These are phyloP conservation scores for Verticillium alfalfae DNA, from an alignment of 2,329 filamentous ascomycete genomes.

Conservation along the genomic window DNA sequence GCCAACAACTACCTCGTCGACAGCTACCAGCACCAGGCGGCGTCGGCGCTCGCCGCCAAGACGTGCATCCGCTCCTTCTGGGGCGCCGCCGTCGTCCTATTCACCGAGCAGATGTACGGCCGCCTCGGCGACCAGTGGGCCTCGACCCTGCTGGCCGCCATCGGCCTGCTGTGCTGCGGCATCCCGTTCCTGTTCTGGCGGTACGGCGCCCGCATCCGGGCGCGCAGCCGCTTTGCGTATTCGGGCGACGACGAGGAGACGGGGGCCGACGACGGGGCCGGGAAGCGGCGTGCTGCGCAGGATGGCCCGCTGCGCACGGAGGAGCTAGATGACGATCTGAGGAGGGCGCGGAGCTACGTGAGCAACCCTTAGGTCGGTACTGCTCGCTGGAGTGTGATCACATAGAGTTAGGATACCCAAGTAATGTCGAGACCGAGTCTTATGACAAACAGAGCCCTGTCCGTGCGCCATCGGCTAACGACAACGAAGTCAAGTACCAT, in stretches of 20 bases:
- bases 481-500: no score
- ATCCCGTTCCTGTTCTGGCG: conserved; percentile 82
- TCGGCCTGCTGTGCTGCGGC: conserved; percentile 70
- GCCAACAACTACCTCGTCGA: conserved; percentile 69
- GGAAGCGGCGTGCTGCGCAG: conserved; percentile 16
- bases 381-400: no score
- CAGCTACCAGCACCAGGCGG: conserved; percentile 65
- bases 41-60: conserved; percentile 76
- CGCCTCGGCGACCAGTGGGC: conserved; percentile 74
- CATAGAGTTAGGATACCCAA: no score
- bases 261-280: conserved; percentile 31
- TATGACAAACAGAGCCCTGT: no score
- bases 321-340: conserved; percentile 30
- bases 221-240: conserved; percentile 68
- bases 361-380: conserved; percentile 31
- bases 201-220: conserved; percentile 67
- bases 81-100: conserved; percentile 72
- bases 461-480: no score
- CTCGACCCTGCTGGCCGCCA: conserved; percentile 64
- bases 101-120: conserved; percentile 76
- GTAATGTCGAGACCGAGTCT: no score
- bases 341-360: conserved; percentile 38
- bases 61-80: conserved; percentile 75
- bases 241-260: conserved; percentile 45
- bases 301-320: conserved; percentile 22